Conservation (phyloP, 2,329 filamentous ascomycete genomes). For the Beauveria sp. region DNA sequence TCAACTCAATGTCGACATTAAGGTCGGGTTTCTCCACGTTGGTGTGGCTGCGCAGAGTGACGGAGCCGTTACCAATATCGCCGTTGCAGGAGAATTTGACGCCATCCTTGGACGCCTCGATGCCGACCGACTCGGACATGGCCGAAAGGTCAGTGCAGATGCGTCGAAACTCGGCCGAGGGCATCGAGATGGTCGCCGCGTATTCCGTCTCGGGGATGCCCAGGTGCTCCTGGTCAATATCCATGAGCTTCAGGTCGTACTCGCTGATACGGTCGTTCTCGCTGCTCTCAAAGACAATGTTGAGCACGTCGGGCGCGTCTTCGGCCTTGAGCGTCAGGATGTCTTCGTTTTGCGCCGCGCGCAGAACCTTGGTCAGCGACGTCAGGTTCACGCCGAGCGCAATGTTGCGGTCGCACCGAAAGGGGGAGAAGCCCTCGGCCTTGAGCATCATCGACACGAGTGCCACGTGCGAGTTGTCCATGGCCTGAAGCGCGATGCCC, state of each 20-base stretch:
- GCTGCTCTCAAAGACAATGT: slow-evolving; percentile 88
- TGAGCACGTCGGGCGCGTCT: slow-evolving; percentile 90
- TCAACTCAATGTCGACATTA: slow-evolving; percentile 83
- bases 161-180: slow-evolving; percentile 80
- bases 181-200: slow-evolving; percentile 83
- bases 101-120: slow-evolving; percentile 94
- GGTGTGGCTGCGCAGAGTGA: slow-evolving; percentile 82
- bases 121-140: slow-evolving; percentile 92
- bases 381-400: slow-evolving; percentile 94
- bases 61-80: slow-evolving; percentile 91
- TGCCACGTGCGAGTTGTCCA: slow-evolving; percentile 99
- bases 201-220: slow-evolving; percentile 99
- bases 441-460: slow-evolving; percentile 99
- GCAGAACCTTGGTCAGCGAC: slow-evolving; percentile 94
- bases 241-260: slow-evolving; percentile 99
- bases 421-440: slow-evolving; percentile 87
- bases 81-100: slow-evolving; percentile 91
- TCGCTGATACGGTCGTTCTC: slow-evolving; percentile 89
- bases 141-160: slow-evolving; percentile 89
- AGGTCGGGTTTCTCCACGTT: slow-evolving; percentile 82
- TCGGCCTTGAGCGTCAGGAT: slow-evolving; percentile 95
- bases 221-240: slow-evolving; percentile 98
- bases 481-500: slow-evolving; percentile 94
- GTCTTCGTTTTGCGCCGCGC: slow-evolving; percentile 89
- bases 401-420: slow-evolving; percentile 98